Percentiles rank a stretch among this genome's conserved stretches.
These are phyloP conservation scores for Stagonosporopsis vannaccii DNA, from an alignment of 2,329 filamentous ascomycete genomes.

Conservation along the genomic window DNA sequence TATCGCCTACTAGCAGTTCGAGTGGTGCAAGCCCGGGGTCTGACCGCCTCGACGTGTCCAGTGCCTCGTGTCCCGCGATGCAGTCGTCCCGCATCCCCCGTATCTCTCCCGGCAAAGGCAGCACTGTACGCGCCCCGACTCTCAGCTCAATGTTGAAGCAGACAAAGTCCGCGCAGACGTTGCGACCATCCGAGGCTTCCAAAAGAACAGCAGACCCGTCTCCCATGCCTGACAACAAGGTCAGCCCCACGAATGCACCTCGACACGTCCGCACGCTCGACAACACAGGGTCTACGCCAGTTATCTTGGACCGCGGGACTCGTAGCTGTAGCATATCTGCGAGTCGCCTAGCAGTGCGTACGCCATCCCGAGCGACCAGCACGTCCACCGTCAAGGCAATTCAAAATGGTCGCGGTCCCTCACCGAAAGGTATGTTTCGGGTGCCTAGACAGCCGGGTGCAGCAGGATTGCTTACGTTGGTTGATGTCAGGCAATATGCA, in stretches of 20 bases:
- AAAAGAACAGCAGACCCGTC: neutral
- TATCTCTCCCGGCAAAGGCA: conserved; percentile 4
- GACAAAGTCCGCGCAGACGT: conserved; percentile 23
- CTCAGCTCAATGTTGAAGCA: conserved; percentile 26
- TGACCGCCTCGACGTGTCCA: neutral
- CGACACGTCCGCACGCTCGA: conserved; percentile 36
- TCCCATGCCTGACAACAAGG: neutral
- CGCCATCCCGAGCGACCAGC: conserved; percentile 23
- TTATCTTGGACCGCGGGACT: conserved; percentile 5
- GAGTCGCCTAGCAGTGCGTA: neutral
- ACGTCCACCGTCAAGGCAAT: conserved; percentile 26
- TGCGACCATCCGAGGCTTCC: neutral
- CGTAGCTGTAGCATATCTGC: neutral
- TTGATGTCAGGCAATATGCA: conserved; percentile 10
- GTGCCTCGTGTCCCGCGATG: conserved; percentile 12
- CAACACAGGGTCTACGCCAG: conserved; percentile 29
- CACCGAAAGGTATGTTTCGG: neutral
- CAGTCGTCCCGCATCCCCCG: conserved; percentile 40
- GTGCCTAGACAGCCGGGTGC: no score
- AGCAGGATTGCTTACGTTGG: conserved; percentile 16
- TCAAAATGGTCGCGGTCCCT: conserved; percentile 7
- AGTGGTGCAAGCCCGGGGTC: neutral
- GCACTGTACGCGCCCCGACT: conserved; percentile 16
- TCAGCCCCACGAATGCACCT: neutral
- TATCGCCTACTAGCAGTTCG: conserved; percentile 17